Evolutionary conservation across 306 rosid genomes (phyloP).

Genomic region (Dalbergia oliveri): DNA sequence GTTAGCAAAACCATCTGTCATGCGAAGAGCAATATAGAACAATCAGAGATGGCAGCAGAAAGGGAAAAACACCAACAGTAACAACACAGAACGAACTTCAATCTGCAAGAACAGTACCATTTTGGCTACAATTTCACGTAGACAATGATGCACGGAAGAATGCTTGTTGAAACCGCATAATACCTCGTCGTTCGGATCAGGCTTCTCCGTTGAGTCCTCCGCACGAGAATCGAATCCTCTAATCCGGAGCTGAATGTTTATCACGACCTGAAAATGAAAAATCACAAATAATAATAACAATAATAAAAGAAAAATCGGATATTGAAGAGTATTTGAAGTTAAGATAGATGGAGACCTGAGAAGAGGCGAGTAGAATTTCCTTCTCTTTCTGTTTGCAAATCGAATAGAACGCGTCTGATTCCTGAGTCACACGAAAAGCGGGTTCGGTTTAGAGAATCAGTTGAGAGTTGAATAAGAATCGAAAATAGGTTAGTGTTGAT

Average conservation of each 20-base stretch:
- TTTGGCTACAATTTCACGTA: constrained; percentile 38
- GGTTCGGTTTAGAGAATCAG: not conserved
- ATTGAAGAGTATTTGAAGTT: not conserved
- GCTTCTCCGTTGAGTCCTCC: constrained; percentile 29
- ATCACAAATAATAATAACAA: not conserved
- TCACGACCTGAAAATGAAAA: constrained; percentile 51
- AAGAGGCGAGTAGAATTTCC: constrained; percentile 54
- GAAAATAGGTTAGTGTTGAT: constrained; percentile 1
- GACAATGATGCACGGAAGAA: constrained; percentile 47
- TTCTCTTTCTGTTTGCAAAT: constrained; percentile 52
- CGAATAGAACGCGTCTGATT: constrained; percentile 37
- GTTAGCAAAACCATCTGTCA: constrained; percentile 56
- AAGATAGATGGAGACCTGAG: constrained; percentile 52
- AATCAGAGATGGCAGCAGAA: constrained; percentile 22
- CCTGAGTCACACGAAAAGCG: constrained; percentile 48
- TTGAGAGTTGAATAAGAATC: not conserved
- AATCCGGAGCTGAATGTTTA: constrained; percentile 53
- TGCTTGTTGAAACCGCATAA: constrained; percentile 24
- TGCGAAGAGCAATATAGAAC: constrained; percentile 33
- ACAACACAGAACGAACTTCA: not conserved
- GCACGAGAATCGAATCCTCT: constrained; percentile 37
- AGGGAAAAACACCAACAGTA: not conserved
- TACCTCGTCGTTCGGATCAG: constrained; percentile 11
- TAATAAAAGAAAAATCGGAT: not conserved
- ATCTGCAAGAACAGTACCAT: constrained; percentile 41